Conservation (phyloP, 176 grass and related monocot genomes). For the Avena sativa region DNA sequence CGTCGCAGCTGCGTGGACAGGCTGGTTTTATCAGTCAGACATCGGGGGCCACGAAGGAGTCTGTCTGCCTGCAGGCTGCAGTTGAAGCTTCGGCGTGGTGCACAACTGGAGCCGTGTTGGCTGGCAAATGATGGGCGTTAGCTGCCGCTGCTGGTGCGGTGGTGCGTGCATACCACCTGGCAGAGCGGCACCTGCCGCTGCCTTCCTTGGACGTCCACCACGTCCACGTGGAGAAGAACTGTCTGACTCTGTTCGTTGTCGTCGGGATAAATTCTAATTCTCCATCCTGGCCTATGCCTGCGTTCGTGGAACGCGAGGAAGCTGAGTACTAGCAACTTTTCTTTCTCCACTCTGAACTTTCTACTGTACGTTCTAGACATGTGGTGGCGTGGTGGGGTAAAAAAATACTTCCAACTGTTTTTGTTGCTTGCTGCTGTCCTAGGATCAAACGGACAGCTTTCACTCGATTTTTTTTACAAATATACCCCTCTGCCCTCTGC, state of each 20-base stretch:
- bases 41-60: constrained; percentile 39
- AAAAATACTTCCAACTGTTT: not conserved
- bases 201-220: constrained; percentile 29
- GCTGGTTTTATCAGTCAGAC: constrained; percentile 49
- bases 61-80: not conserved
- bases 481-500: no score
- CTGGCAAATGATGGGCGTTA: constrained; percentile 53
- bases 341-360: not conserved
- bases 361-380: not conserved
- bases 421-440: not conserved
- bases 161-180: not conserved
- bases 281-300: not conserved
- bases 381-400: not conserved
- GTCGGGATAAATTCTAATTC: no score
- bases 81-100: constrained; percentile 26
- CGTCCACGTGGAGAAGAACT: constrained; percentile 29
- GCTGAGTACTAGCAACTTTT: no score
- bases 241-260: not conserved
- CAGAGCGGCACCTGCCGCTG: not conserved
- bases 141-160: constrained; percentile 55
- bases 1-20: constrained; percentile 46
- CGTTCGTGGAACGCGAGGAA: not conserved
- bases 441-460: not conserved
- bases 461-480: no score
- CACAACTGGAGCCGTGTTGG: constrained; percentile 46